Evolutionary conservation across 1,284 basidiomycete species (phyloP).

Genomic region (Heterobasidion parviporum): DNA sequence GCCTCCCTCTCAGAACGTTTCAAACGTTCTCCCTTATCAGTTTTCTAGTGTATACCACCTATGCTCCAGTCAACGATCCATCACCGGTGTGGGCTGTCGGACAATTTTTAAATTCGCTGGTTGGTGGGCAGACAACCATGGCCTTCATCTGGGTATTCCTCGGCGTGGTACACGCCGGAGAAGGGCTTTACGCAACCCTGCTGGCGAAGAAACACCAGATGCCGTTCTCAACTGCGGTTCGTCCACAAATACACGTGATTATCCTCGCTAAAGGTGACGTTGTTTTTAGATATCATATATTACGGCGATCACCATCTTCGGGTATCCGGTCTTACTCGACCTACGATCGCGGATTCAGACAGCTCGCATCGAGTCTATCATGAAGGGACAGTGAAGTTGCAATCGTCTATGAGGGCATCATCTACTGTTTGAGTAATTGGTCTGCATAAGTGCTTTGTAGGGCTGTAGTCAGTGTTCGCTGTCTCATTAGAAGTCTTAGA

Average conservation of each 20-base stretch:
- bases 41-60: constrained; percentile 32
- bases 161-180: constrained; percentile 33
- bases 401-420: neutral
- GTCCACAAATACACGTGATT: constrained; percentile 17
- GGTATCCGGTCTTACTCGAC: constrained; percentile 43
- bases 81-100: constrained; percentile 17
- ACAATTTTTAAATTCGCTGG: constrained; percentile 14
- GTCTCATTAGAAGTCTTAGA: no score
- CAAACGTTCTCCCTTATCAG: constrained; percentile 16
- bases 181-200: constrained; percentile 42
- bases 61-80: constrained; percentile 23
- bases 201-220: constrained; percentile 51
- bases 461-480: neutral
- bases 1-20: constrained; percentile 26
- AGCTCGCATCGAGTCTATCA: constrained; percentile 65
- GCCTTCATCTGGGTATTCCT: constrained; percentile 23
- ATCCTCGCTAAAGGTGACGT: constrained; percentile 2
- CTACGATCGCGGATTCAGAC: constrained; percentile 51
- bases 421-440: neutral
- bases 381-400: constrained; percentile 40
- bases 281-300: constrained; percentile 40
- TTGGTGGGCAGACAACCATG: constrained; percentile 15
- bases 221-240: constrained; percentile 43
- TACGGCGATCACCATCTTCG: constrained; percentile 38
- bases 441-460: neutral